Conservation (phyloP, 768 basidiomycete species). For the Xanthoconium purpureum region DNA sequence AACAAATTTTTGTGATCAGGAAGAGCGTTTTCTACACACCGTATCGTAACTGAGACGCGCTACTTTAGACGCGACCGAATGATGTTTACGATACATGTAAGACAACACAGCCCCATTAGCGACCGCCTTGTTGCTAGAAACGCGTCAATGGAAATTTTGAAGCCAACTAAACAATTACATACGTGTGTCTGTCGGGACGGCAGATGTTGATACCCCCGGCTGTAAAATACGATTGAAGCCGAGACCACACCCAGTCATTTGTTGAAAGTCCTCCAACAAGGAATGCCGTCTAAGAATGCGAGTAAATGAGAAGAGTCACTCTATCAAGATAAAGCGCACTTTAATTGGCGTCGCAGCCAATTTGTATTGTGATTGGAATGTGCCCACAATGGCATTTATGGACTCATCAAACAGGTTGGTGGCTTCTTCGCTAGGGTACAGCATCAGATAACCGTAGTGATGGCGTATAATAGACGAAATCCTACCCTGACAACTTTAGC, state of each 20-base stretch:
- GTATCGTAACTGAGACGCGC: no score
- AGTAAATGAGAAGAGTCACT: neutral
- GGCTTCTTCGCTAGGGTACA: conserved; percentile 4
- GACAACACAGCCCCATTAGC: neutral
- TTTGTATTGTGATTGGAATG: conserved; percentile 8
- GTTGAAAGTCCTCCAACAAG: conserved; percentile 9
- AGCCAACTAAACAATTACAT: neutral
- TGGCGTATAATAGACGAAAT: neutral
- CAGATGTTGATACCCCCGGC: neutral
- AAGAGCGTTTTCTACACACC: no score
- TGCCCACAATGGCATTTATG: neutral
- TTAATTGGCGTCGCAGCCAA: neutral
- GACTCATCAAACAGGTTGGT: conserved; percentile 6
- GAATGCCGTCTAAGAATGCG: conserved; percentile 5
- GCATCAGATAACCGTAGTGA: neutral
- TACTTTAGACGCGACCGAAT: no score
- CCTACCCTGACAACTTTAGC: conserved; percentile 11
- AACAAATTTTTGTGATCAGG: no score
- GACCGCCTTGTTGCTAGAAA: conserved; percentile 2
- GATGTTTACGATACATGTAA: neutral
- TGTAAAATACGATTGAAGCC: conserved; percentile 7
- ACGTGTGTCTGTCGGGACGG: neutral
- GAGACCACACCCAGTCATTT: conserved; percentile 8
- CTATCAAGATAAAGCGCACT: neutral
- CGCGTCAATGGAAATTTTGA: neutral